Evolutionary conservation across 257 asterid genomes (phyloP).

Genomic region (Solanum piurae): DNA sequence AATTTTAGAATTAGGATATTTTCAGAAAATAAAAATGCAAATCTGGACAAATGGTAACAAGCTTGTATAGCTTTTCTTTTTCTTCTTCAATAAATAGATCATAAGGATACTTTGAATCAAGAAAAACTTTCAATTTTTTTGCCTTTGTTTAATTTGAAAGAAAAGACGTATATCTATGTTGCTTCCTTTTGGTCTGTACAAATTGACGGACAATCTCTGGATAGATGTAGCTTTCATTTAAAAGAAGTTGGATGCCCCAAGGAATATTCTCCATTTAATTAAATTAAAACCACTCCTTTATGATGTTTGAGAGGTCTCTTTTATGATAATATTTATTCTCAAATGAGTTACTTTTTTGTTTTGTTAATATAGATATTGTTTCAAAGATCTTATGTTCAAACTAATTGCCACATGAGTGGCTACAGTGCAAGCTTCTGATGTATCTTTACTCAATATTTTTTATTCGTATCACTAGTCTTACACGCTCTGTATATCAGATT

Average conservation of each 20-base stretch:
- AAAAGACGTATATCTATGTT: background rate
- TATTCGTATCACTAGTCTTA: background rate
- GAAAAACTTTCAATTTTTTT: background rate
- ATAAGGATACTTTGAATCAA: no score
- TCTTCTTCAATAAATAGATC: no score
- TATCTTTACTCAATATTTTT: background rate
- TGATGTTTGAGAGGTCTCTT: background rate
- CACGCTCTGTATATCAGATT: conserved; percentile 4
- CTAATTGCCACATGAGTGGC: background rate
- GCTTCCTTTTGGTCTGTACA: background rate
- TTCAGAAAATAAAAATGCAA: no score
- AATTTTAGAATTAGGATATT: no score
- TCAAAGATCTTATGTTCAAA: background rate
- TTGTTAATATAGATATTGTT: background rate
- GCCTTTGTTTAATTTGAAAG: background rate
- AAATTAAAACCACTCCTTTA: background rate
- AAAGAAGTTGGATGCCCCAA: background rate
- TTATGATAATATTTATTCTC: background rate
- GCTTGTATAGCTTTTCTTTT: no score
- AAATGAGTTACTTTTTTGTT: background rate
- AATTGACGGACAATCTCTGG: background rate
- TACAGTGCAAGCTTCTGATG: background rate
- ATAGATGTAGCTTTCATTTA: background rate
- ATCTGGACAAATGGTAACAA: no score
- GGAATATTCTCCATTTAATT: background rate